These are phyloP conservation scores for Croton laevigatus DNA, from an alignment of 441 rosid genomes.

Conservation along the genomic window DNA sequence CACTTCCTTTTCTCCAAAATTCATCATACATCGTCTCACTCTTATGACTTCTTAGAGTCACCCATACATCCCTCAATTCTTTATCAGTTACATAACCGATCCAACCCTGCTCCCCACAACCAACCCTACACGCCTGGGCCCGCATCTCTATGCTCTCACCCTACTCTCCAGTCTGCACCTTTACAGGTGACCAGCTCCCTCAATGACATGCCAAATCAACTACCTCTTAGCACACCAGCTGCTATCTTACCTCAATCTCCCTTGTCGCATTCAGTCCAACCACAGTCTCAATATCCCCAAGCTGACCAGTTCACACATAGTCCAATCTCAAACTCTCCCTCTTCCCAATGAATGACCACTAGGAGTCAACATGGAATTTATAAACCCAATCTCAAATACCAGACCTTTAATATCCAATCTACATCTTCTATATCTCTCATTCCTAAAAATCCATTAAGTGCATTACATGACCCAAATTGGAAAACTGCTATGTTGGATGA, in stretches of 20 bases:
- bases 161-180: too few relatives aligned
- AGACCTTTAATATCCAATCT: neutral
- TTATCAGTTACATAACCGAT: too few relatives aligned
- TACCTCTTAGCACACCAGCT: too few relatives aligned
- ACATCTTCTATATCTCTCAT: neutral
- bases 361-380: too few relatives aligned
- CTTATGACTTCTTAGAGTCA: neutral
- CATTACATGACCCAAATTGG: neutral
- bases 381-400: neutral
- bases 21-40: neutral
- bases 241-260: too few relatives aligned
- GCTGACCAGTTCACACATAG: neutral
- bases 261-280: neutral
- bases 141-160: too few relatives aligned
- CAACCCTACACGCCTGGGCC: too few relatives aligned
- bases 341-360: neutral
- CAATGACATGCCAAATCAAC: too few relatives aligned
- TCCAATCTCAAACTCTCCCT: too few relatives aligned
- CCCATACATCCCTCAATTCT: too few relatives aligned
- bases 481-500: neutral
- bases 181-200: too few relatives aligned
- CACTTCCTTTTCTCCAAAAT: neutral
- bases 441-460: neutral
- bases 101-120: too few relatives aligned
- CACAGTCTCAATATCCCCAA: neutral